Evolutionary conservation across 2,329 filamentous ascomycete species (phyloP).

Genomic region (Colletotrichum liriopes): DNA sequence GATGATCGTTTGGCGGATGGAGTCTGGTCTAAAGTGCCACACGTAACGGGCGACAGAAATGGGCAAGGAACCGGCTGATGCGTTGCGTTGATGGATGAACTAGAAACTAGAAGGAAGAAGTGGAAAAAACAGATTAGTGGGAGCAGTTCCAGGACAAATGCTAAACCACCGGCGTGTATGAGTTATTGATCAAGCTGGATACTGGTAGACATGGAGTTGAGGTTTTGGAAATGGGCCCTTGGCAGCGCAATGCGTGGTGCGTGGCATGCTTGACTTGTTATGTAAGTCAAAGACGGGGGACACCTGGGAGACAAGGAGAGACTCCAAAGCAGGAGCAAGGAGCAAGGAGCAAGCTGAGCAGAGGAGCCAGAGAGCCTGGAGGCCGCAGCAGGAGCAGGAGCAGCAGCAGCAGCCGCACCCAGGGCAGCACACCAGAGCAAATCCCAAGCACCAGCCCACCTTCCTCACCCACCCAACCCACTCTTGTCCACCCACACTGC

Average conservation of each 20-base stretch:
- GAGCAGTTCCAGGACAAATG: slow-evolving; percentile 3
- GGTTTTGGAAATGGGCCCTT: slow-evolving; percentile 35
- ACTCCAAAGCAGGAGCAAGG: slow-evolving; percentile 6
- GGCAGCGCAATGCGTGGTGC: slow-evolving; percentile 40
- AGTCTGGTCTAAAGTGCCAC: slow-evolving; percentile 9
- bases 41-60: slow-evolving; percentile 12
- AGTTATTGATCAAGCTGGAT: slow-evolving; percentile 37
- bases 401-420: neutral
- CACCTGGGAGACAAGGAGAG: slow-evolving; percentile 40
- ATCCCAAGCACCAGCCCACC: slow-evolving; percentile 31
- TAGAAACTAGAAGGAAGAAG: slow-evolving; percentile 30
- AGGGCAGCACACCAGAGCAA: slow-evolving; percentile 3
- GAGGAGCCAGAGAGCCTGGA: slow-evolving; percentile 1
- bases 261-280: slow-evolving; percentile 44
- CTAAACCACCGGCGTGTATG: slow-evolving; percentile 30
- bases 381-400: neutral
- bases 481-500: slow-evolving; percentile 29
- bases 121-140: slow-evolving; percentile 12
- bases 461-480: slow-evolving; percentile 39
- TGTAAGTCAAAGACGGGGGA: slow-evolving; percentile 42
- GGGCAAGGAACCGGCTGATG: neutral
- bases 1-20: slow-evolving; percentile 5
- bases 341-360: slow-evolving; percentile 7
- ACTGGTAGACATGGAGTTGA: slow-evolving; percentile 42
- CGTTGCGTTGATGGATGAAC: slow-evolving; percentile 15